Conservation (phyloP, 192 early-diverging fungal genomes). For the Rhizophlyctis rosea region DNA sequence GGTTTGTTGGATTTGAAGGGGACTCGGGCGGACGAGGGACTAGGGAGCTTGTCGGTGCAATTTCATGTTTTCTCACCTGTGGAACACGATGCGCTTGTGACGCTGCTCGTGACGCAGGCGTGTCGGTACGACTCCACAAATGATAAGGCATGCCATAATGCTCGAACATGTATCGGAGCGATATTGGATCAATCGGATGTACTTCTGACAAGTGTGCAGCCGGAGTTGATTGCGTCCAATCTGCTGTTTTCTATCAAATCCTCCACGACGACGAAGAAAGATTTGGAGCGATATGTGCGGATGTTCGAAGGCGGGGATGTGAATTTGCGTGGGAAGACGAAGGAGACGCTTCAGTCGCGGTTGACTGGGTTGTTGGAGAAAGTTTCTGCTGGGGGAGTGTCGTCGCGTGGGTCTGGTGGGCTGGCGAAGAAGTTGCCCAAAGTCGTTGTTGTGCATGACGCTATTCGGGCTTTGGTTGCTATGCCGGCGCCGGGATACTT, state of each 20-base stretch:
- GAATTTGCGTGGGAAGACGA: constrained; percentile 10
- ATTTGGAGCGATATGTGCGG: constrained; percentile 27
- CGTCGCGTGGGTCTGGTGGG: too few species aligned
- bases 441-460: constrained; percentile 14
- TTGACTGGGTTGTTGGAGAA: constrained; percentile 12
- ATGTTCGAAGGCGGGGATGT: constrained; percentile 7
- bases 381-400: neutral
- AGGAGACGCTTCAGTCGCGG: constrained; percentile 11
- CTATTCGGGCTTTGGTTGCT: constrained; percentile 10
- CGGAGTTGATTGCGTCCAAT: constrained; percentile 15
- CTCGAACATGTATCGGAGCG: constrained; percentile 25
- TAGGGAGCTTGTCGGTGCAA: constrained; percentile 21
- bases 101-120: constrained; percentile 22
- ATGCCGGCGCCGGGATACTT: constrained; percentile 29
- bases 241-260: constrained; percentile 1
- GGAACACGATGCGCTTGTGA: constrained; percentile 19
- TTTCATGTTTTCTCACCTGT: constrained; percentile 27
- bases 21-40: too few species aligned
- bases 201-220: constrained; percentile 27
- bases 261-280: constrained; percentile 3
- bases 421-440: constrained; percentile 19
- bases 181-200: constrained; percentile 25
- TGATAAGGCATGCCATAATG: neutral
- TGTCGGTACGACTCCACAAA: neutral
- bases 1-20: constrained; percentile 1